These are phyloP conservation scores for Capsella bursapastoris DNA, from an alignment of 345 rosid genomes.

Conservation along the genomic window DNA sequence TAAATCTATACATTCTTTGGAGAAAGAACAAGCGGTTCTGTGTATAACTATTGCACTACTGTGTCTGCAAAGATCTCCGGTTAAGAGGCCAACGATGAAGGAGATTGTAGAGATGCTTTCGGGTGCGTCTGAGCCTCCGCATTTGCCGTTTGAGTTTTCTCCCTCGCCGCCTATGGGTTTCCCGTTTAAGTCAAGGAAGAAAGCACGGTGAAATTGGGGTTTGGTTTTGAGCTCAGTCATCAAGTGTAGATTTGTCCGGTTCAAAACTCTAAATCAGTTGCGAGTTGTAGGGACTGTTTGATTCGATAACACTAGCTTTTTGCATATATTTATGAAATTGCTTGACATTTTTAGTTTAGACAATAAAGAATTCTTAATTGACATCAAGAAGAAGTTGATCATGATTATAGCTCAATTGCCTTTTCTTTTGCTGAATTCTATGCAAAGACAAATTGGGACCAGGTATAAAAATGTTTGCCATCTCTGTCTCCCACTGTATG, in stretches of 20 bases:
- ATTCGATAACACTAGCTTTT: conserved; percentile 30
- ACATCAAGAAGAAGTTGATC: conserved; percentile 2
- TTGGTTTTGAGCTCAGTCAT: conserved; percentile 29
- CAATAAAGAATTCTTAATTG: background rate
- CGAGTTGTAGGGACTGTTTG: conserved; percentile 26
- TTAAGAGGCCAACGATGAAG: conserved; percentile 66
- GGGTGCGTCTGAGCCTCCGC: conserved; percentile 67
- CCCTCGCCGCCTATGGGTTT: conserved; percentile 74
- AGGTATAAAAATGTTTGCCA: background rate
- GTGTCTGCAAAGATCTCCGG: conserved; percentile 75
- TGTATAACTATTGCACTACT: conserved; percentile 73
- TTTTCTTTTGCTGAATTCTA: conserved; percentile 9
- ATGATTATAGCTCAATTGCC: conserved; percentile 1
- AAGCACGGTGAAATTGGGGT: conserved; percentile 44
- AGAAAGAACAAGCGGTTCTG: conserved; percentile 66
- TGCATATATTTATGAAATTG: conserved; percentile 34
- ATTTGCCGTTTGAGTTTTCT: conserved; percentile 75
- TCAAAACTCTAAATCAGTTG: conserved; percentile 3
- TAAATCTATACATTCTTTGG: conserved; percentile 62
- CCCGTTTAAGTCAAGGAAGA: conserved; percentile 62
- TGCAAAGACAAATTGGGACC: conserved; percentile 20
- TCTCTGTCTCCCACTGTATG: conserved; percentile 5
- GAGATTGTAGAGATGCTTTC: conserved; percentile 74
- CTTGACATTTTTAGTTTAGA: conserved; percentile 11
- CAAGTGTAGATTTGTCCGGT: conserved; percentile 48